These are phyloP conservation scores for Zopfochytrium polystomum DNA, from an alignment of 371 early-diverging fungal species.

Conservation along the genomic window DNA sequence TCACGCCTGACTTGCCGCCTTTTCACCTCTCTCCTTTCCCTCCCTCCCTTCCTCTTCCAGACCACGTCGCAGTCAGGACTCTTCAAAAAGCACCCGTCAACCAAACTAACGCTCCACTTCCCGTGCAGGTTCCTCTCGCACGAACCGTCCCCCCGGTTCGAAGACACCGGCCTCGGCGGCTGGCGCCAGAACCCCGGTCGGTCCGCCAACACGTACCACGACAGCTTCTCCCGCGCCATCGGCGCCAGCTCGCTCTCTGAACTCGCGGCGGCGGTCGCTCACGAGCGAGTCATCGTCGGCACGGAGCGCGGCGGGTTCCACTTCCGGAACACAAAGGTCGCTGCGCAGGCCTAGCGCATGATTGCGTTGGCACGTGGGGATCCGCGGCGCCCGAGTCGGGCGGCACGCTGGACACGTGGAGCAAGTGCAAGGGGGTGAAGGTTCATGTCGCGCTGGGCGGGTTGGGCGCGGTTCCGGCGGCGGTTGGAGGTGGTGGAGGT, in stretches of 20 bases:
- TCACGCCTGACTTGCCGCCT: no score
- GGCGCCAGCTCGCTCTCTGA: background rate
- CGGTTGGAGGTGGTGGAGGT: no score
- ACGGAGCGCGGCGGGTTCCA: slow-evolving; percentile 12
- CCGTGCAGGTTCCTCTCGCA: slow-evolving; percentile 6
- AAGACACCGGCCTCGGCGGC: background rate
- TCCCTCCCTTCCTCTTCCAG: background rate
- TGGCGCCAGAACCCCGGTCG: slow-evolving; percentile 11
- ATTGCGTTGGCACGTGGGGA: slow-evolving; percentile 15
- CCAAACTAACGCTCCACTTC: slow-evolving; percentile 10
- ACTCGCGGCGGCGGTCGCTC: slow-evolving; percentile 10
- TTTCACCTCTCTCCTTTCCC: no score
- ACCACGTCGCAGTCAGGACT: slow-evolving; percentile 8
- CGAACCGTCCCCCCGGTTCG: background rate
- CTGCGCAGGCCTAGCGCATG: slow-evolving; percentile 6
- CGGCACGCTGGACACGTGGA: slow-evolving; percentile 16
- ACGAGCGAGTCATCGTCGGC: slow-evolving; percentile 1
- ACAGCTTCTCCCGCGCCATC: background rate
- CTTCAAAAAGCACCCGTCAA: slow-evolving; percentile 2
- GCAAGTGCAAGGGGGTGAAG: slow-evolving; percentile 10
- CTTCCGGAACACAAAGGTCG: slow-evolving; percentile 8
- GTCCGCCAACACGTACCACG: slow-evolving; percentile 6
- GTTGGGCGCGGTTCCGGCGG: no score
- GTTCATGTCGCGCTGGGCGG: slow-evolving; percentile 7
- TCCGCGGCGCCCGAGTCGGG: slow-evolving; percentile 8